Evolutionary conservation across 345 rosid species (phyloP), one percentile per base, ranked within the genome.

Genomic region (Leavenworthia alabamica): DNA sequence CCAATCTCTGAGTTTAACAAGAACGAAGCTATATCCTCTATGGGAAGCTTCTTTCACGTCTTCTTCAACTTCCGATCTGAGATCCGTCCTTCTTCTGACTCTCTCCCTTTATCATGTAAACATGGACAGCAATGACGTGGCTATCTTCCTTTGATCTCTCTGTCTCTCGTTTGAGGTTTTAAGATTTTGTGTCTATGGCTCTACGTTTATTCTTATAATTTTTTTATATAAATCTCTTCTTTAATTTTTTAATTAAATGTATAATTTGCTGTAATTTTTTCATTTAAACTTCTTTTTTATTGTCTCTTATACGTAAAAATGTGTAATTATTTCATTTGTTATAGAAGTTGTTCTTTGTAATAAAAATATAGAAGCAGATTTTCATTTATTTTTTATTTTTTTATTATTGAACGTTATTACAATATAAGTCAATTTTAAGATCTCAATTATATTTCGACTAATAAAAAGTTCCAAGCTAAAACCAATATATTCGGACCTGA

Each of bases 1-100:
- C 95, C 90, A 40, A n/a, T 61, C 6, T 80, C 86, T 56, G 96
- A 90, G 68, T 55, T 85, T 81, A 83, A 85, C 62, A 87, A 82
- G 63, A 85, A 82, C 46, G 85, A 81, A 57, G 48, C 83, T 9
- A 76, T 37, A 26, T 14, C 65, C 4, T 67, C 72, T 1, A 8
- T 28, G 3, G 43, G 51, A 81, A 82, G 90, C 75, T 80, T 84
- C 82, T 64, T 64, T 41, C 86, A 83, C 54, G 82, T 87, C 47
- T 75, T 87, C 29, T 73, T 71, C 64, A 90, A 81, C 73, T 72
- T 82, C 14, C 76, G 79, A 42, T 79, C 77, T 39, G 88, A 86
- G 74, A 31, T 86, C 15, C 79, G 71, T 60, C 58, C 83, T 24
- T 83, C 90, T 28, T 46, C 60, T 3, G 66, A 56, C 43, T 58